Percentiles rank a stretch among this genome's conserved stretches.
Evolutionary conservation across 345 rosid species (phyloP).

Genomic region (Salix udensis): DNA sequence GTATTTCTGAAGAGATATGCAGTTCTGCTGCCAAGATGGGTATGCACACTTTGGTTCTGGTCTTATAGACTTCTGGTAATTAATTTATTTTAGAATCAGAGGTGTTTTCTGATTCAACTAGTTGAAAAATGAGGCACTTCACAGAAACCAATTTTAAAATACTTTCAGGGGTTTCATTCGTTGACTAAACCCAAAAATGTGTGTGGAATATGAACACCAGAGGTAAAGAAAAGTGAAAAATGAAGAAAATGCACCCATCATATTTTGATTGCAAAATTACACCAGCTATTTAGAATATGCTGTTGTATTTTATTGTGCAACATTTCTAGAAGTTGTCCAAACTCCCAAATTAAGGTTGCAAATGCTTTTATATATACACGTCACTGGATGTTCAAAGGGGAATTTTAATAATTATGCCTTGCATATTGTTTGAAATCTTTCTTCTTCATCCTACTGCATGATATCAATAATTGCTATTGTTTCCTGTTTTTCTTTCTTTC

Average conservation of each 20-base stretch:
- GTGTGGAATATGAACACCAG: neutral
- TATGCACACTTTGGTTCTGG: conserved; percentile 27
- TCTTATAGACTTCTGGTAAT: neutral
- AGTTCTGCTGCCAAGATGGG: conserved; percentile 99
- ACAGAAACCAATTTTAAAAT: neutral
- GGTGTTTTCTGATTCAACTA: neutral
- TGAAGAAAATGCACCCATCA: neutral
- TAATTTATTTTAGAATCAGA: neutral
- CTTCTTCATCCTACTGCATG: neutral
- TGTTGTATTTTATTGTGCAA: neutral
- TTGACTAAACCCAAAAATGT: neutral
- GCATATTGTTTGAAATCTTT: neutral
- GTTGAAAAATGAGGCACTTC: neutral
- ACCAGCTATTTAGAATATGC: neutral
- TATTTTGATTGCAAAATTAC: neutral
- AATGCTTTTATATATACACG: neutral
- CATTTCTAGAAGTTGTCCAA: neutral
- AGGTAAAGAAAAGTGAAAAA: neutral
- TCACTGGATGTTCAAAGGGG: too few species aligned
- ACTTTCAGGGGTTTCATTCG: neutral
- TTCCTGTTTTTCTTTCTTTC: neutral
- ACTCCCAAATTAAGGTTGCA: neutral
- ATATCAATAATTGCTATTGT: neutral
- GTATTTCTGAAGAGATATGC: conserved; percentile 92
- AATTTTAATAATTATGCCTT: neutral